These are phyloP conservation scores for Plasmodium cynomolgi DNA, from an alignment of 169 alveolate species.

Conservation along the genomic window DNA sequence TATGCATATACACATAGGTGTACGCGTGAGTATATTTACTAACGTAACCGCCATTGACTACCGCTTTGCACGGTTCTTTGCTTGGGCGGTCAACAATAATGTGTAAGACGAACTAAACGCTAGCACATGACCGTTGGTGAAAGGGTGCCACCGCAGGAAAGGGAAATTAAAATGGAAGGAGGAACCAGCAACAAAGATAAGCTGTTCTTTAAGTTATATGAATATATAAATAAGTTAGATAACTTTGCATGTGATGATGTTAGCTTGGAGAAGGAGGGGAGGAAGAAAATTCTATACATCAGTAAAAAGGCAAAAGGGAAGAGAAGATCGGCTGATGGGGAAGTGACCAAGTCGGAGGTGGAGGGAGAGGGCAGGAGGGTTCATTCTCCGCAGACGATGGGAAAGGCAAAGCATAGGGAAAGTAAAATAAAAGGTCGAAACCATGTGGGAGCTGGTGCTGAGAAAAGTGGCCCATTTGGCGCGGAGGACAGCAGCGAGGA, in stretches of 20 bases:
- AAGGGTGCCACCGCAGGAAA: neutral
- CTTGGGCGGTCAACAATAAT: neutral
- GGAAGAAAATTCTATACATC: neutral
- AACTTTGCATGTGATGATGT: constrained; percentile 7
- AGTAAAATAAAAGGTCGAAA: neutral
- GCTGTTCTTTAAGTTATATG: constrained; percentile 50
- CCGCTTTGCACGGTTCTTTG: neutral
- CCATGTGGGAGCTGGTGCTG: neutral
- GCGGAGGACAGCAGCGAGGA: neutral
- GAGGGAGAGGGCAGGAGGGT: neutral
- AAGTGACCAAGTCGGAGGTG: neutral
- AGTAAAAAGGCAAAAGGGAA: neutral
- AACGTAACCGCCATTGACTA: neutral
- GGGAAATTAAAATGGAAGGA: constrained; percentile 5
- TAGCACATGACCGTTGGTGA: neutral
- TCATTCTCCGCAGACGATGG: neutral
- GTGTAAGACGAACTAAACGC: neutral
- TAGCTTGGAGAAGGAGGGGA: constrained; percentile 1
- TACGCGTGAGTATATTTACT: neutral
- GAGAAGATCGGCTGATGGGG: neutral
- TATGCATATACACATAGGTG: neutral
- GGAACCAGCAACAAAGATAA: constrained; percentile 8
- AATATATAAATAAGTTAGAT: constrained; percentile 45
- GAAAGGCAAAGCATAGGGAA: neutral
- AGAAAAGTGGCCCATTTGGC: neutral